Evolutionary conservation across 345 rosid species (phyloP), one percentile per base, ranked within the genome.

Genomic region (Iberis pinnata): DNA sequence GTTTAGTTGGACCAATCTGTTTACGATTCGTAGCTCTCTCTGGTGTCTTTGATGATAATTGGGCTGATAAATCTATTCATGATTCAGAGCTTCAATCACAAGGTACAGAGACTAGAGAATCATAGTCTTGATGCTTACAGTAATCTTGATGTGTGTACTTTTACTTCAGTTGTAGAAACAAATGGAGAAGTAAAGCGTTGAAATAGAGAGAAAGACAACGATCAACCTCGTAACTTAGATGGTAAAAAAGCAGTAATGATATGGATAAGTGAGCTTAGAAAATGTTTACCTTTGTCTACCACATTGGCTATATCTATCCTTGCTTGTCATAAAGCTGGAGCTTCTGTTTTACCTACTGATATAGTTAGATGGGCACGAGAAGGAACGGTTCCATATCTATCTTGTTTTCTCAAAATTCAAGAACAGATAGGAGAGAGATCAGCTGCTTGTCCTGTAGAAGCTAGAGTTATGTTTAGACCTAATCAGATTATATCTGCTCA

Each of bases 261-360:
- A 71, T 89, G 88, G 96, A 57, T 62, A 61, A 78, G 69, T 63
- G 40, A 58, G 48, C 72, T 84, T 69, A 67, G 70, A 72, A 73
- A 71, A 69, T 53, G 46, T 47, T 47, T 86, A 49, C 83, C 89
- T 6, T 63, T 78, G 33, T 68, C 83, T 43, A 73, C 47, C 51
- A 72, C 92, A 45, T 53, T 90, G 5, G 98, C 83, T 12, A 66
- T 87, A 68, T 84, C 77, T 27, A 82, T 76, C 70, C 71, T 86
- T 49, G 88, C 83, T 53, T 84, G 96, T 58, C 87, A 82, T 72
- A 44, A 77, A 60, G 83, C 75, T 12, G 76, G 90, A 70, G 82
- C 78, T 60, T 67, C 88, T 7, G 43, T 86, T 63, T 66, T 86
- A 29, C 85, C 96, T 7, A 76, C 90, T 0, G 94, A 86, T 19